phyloP scores from a whole-genome alignment of 495 filamentous ascomycete species.

The Penicillium lividum region DNA sequence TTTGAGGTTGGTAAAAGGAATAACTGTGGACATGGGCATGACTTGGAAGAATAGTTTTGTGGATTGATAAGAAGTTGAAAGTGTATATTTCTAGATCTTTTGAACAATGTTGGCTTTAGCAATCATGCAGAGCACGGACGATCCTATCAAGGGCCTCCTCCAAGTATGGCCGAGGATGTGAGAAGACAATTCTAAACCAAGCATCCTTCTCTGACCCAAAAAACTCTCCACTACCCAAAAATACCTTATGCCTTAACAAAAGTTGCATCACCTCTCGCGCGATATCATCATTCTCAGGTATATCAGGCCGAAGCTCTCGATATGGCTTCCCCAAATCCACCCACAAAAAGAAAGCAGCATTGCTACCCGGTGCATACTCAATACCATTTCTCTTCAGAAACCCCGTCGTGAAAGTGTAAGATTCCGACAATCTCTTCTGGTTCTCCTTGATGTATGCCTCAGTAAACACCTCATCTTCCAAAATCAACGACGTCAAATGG shows the following conservation, averaged over 20 bases:
- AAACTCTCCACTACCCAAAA: constrained; percentile 42
- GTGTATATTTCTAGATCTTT: not conserved
- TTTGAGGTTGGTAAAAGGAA: not conserved
- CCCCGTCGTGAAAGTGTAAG: constrained; percentile 35
- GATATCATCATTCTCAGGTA: constrained; percentile 21
- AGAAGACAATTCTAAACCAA: constrained; percentile 55
- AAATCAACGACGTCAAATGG: constrained; percentile 42
- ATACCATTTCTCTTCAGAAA: constrained; percentile 43
- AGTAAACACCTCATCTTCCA: constrained; percentile 51
- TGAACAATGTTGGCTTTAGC: not conserved
- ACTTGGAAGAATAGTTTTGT: not conserved
- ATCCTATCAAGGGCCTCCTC: constrained; percentile 48
- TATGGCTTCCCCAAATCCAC: constrained; percentile 50
- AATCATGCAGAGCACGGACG: constrained; percentile 22
- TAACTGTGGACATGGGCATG: too few relatives aligned
- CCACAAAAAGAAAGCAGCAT: constrained; percentile 65
- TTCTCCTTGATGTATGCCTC: constrained; percentile 45
- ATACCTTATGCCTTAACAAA: constrained; percentile 44
- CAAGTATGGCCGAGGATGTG: constrained; percentile 37
- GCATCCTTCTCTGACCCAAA: constrained; percentile 50
- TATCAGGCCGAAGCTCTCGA: constrained; percentile 28
- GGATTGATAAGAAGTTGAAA: not conserved
- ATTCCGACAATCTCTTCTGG: constrained; percentile 34
- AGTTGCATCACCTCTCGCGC: constrained; percentile 29
- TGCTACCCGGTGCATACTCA: constrained; percentile 36